These are phyloP conservation scores for Hypholoma sublateritium DNA, from an alignment of 768 basidiomycete genomes.

Conservation along the genomic window DNA sequence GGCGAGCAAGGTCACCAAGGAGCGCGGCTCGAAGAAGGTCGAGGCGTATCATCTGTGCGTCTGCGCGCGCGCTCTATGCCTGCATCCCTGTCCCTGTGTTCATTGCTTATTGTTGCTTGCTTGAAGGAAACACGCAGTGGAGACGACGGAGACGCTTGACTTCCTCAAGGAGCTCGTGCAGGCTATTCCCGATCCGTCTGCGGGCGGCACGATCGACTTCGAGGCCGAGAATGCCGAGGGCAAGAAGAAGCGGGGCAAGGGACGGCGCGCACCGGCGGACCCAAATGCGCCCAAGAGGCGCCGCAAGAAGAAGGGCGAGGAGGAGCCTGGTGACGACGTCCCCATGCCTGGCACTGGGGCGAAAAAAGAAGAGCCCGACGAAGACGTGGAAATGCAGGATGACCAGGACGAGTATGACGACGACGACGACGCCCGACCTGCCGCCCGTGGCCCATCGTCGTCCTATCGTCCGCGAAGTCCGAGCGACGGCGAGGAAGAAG, in stretches of 20 bases:
- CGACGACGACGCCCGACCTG: constrained; percentile 13
- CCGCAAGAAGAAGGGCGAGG: constrained; percentile 47
- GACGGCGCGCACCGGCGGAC: constrained; percentile 26
- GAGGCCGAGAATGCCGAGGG: constrained; percentile 57
- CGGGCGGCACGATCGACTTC: constrained; percentile 75
- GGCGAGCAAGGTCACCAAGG: constrained; percentile 73
- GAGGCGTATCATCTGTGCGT: constrained; percentile 93
- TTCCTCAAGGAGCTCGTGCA: constrained; percentile 93
- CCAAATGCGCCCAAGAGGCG: constrained; percentile 46
- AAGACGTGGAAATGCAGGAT: constrained; percentile 30
- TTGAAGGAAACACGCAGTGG: constrained; percentile 88
- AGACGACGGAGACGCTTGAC: constrained; percentile 85
- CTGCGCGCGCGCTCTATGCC: not conserved
- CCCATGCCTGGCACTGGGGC: constrained; percentile 12
- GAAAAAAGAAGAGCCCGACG: constrained; percentile 18
- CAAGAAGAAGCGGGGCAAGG: constrained; percentile 61
- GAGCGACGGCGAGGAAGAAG: constrained; percentile 43
- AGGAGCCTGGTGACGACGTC: constrained; percentile 27
- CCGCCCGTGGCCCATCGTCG: constrained; percentile 13
- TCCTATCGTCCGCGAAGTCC: constrained; percentile 35
- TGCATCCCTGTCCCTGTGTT: not conserved
- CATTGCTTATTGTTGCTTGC: not conserved
- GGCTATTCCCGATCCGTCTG: constrained; percentile 82
- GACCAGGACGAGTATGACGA: constrained; percentile 21
- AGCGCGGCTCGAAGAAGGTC: constrained; percentile 83